Percentiles rank a stretch among this genome's conserved stretches.
These are phyloP conservation scores for Cryptococcus deneoformans DNA, from an alignment of 1,284 basidiomycete genomes.

Conservation along the genomic window DNA sequence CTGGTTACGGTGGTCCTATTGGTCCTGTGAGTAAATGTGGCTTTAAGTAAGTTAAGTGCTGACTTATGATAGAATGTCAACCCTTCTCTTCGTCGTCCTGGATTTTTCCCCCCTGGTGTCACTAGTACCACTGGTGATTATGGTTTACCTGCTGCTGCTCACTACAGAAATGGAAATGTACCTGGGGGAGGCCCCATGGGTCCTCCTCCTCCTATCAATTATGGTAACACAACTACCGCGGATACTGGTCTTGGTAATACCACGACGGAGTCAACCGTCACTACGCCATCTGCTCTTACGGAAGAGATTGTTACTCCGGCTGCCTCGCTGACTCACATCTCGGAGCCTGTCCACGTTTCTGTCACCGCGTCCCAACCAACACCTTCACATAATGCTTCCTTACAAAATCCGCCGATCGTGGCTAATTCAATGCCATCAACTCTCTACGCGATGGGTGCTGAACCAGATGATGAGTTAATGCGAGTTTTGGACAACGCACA, in stretches of 20 bases:
- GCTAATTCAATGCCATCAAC: neutral
- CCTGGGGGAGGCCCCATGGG: constrained; percentile 9
- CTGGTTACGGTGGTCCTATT: constrained; percentile 43
- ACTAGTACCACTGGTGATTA: constrained; percentile 32
- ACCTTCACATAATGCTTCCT: constrained; percentile 1
- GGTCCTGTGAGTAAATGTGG: constrained; percentile 31
- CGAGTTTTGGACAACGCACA: constrained; percentile 21
- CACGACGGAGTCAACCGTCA: constrained; percentile 24
- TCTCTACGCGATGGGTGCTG: neutral
- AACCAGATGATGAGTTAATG: neutral
- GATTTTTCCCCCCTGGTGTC: constrained; percentile 38
- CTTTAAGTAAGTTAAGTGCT: neutral
- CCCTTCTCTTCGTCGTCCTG: constrained; percentile 34
- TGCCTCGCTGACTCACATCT: constrained; percentile 9
- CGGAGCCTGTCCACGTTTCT: constrained; percentile 3
- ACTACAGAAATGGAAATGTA: constrained; percentile 24
- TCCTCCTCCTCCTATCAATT: constrained; percentile 8
- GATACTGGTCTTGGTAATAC: constrained; percentile 37
- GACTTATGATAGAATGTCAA: constrained; percentile 28
- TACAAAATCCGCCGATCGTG: neutral
- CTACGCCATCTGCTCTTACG: constrained; percentile 16
- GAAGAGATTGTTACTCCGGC: constrained; percentile 32
- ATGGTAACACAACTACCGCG: constrained; percentile 18
- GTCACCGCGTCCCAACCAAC: constrained; percentile 8
- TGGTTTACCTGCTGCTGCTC: constrained; percentile 37